Evolutionary conservation across 352 stramenopile species (phyloP), one percentile per base, ranked within the genome.

Genomic region (Phytophthora uliginosa): DNA sequence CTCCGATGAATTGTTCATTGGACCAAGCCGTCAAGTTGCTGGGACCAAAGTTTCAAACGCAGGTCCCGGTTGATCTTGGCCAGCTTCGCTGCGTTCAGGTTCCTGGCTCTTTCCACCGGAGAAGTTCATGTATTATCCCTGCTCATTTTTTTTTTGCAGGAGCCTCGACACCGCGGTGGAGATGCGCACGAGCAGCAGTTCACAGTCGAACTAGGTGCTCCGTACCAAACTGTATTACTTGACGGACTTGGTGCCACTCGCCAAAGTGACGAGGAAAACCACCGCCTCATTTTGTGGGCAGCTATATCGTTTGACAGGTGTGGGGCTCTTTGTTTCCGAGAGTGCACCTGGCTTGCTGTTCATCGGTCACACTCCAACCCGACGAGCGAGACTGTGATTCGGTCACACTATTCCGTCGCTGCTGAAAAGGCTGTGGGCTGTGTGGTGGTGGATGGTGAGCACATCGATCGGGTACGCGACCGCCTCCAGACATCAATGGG

Each of bases 291-390:
- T 31, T 47, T 59, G 59, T 68, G 58, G 66, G 38, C 52, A 9
- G 66, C 58, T 34, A 53, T 73, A 13, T 73, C 59, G 7, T 63
- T 73, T 34, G 66, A 68, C 28, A 63, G 65, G 38, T 72, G 65
- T 45, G 65, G 65, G 38, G 58, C 57, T 20, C 57, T 72, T 9
- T 72, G 57, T 42, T 67, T 72, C 34, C 48, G 65, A 38, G 57
- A 72, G 28, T 62, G 57, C 33, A 60, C 53, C 5, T 74, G 59
- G 59, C 28, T 74, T 48, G 51, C 59, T n/a, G 42, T 69, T 34
- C 24, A 45, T 20, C 52, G 42, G 12, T 63, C 42, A 17, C 36
- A 45, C 13, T 45, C 36, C 36, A 45, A n/a, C 36, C 36, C 36
- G 34, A 47, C 38, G 20, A 59, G 62, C 33, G 54, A 63, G 42